Base-by-base conservation (phyloP, 2,329 filamentous ascomycete genomes). In the Didymella pinodella region DNA sequence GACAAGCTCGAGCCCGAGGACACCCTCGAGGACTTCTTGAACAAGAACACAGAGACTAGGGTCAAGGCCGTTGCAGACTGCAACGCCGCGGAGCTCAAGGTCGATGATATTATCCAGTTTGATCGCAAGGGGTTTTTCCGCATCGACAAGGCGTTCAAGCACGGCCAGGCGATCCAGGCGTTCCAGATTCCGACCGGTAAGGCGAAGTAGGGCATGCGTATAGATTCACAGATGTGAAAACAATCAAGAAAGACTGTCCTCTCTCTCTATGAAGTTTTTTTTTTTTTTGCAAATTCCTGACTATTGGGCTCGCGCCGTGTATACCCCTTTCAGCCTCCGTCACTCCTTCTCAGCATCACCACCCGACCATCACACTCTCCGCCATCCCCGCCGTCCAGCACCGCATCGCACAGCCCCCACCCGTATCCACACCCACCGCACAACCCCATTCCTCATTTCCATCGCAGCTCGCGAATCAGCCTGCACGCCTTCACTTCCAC, bases 91-190 rank as follows among this genome's bases (percentile, higher is more conserved):
- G 83, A 87, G 62, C 82, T 97, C 45, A 93, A 92, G 84, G 88
- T 88, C 75, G 91, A 92, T 71, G 93, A 97, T 69, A 94, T 98
- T 63, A 92, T 98, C 68, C 95, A 98, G 82, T 90, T 98, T 45
- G 94, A 98, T 83, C 86, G 94, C 62, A 92, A 94, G 79, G 94
- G 93, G 1, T 98, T 92, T 80, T 98, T 91, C 82, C 85, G 94
- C 51, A 88, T 96, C 26, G 94, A 98, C 79, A 82, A 80, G 65
- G 79, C 86, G 12, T 85, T 84, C 59, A 77, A 78, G 62, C 83
- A 86, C 71, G 86, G 85, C 1, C 80, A 87, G 75, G 80, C 84
- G 28, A 85, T 85, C 29, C 83, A 90, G 20, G 82, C 90, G 57
- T 90, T 90, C 79, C 85, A 87, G 75, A 90, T 91, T 67, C 88